Evolutionary conservation across 2,329 filamentous ascomycete species (phyloP).

Genomic region (Neobulgaria alba): DNA sequence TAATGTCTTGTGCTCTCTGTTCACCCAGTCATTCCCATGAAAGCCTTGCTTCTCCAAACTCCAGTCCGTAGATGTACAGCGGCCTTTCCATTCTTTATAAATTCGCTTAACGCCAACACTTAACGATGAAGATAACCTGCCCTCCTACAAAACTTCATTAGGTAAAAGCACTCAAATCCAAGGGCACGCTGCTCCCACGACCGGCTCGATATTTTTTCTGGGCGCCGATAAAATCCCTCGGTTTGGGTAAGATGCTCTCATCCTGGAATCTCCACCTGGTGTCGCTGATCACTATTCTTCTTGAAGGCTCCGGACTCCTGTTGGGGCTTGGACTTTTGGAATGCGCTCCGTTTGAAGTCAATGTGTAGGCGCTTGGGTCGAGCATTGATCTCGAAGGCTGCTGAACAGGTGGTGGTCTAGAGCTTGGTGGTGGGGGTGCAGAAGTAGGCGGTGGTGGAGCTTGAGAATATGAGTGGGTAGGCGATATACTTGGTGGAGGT

Average conservation of each 20-base stretch:
- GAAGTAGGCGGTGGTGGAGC: slow-evolving; percentile 33
- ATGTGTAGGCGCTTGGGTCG: slow-evolving; percentile 68
- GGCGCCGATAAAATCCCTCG: slow-evolving; percentile 68
- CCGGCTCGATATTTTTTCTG: slow-evolving; percentile 79
- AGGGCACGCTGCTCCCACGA: slow-evolving; percentile 84
- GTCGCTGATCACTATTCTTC: slow-evolving; percentile 60
- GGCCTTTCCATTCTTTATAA: no score
- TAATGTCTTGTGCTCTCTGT: no score
- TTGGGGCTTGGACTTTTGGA: slow-evolving; percentile 41
- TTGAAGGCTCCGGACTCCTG: slow-evolving; percentile 30
- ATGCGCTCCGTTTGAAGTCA: slow-evolving; percentile 51
- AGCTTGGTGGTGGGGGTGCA: slow-evolving; percentile 34
- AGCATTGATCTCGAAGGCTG: slow-evolving; percentile 52
- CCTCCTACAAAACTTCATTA: no score
- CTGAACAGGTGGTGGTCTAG: slow-evolving; percentile 33
- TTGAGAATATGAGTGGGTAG: slow-evolving; percentile 29
- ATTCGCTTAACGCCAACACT: no score
- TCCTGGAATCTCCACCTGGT: slow-evolving; percentile 78
- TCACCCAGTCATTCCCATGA: no score
- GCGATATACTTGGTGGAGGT: slow-evolving; percentile 31
- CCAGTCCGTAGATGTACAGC: no score
- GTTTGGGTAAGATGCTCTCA: slow-evolving; percentile 75
- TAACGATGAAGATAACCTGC: no score
- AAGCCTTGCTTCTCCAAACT: no score
- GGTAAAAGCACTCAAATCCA: slow-evolving; percentile 58